A percentile compares a stretch with the other conserved stretches of the same genome.
Evolutionary conservation across 2,329 filamentous ascomycete genomes (phyloP).

Genomic region (Aaosphaeria pasadenensis): DNA sequence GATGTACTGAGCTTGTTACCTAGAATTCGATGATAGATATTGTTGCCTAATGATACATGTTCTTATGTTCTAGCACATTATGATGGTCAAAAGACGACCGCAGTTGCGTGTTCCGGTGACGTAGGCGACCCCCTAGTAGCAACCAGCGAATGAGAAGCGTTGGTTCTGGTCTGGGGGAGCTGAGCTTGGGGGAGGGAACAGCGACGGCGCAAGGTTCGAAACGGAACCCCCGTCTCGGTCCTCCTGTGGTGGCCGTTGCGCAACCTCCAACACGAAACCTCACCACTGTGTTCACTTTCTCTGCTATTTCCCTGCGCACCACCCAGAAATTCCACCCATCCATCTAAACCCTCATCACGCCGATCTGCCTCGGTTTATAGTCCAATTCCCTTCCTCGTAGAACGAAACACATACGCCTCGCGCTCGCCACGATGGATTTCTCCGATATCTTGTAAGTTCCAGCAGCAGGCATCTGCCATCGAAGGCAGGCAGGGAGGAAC

Average conservation of each 20-base stretch:
- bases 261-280: neutral
- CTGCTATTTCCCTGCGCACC: neutral
- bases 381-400: neutral
- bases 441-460: constrained; percentile 9
- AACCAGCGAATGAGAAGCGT: too few relatives aligned
- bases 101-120: too few relatives aligned
- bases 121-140: too few relatives aligned
- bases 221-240: too few relatives aligned
- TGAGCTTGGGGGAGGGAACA: neutral
- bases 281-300: constrained; percentile 1
- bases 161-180: too few relatives aligned
- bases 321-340: neutral
- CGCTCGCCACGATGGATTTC: constrained; percentile 8
- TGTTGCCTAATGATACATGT: too few relatives aligned
- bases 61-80: too few relatives aligned
- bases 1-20: too few relatives aligned
- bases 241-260: neutral
- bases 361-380: neutral
- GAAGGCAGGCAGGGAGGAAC: neutral
- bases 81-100: too few relatives aligned
- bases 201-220: neutral
- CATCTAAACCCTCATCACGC: too few relatives aligned
- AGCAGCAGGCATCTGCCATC: neutral
- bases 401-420: neutral
- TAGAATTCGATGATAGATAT: too few relatives aligned